Percentiles rank a stretch among this genome's conserved stretches.
phyloP scores from a whole-genome alignment of 2,329 filamentous ascomycete species.

The Coniochaeta sp. region DNA sequence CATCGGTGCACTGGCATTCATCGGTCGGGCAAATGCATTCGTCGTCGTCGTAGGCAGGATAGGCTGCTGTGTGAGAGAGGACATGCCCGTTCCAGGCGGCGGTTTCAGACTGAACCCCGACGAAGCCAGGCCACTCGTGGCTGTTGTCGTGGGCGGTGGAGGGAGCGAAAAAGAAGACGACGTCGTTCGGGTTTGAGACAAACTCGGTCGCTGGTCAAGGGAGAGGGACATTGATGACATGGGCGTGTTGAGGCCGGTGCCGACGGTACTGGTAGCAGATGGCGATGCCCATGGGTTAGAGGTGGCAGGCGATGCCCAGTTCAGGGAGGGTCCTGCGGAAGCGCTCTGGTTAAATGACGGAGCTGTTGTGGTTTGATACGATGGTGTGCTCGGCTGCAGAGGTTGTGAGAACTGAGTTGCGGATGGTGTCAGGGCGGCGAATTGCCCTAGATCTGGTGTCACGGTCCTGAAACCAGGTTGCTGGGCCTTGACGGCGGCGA shows the following conservation, averaged over 20 bases:
- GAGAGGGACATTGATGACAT: slow-evolving; percentile 38
- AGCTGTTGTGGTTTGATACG: slow-evolving; percentile 10
- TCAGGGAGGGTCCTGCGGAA: slow-evolving; percentile 30
- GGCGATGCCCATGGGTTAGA: slow-evolving; percentile 42
- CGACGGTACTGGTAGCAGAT: slow-evolving; percentile 23
- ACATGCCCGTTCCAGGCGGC: slow-evolving; percentile 26
- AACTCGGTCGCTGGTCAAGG: slow-evolving; percentile 33
- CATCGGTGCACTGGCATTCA: slow-evolving; percentile 3
- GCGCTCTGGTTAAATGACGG: slow-evolving; percentile 8
- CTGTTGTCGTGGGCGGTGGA: slow-evolving; percentile 37
- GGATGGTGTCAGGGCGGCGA: slow-evolving; percentile 49
- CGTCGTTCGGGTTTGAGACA: slow-evolving; percentile 27
- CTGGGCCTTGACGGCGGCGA: slow-evolving; percentile 27
- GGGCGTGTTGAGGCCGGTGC: slow-evolving; percentile 30
- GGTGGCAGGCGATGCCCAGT: slow-evolving; percentile 39
- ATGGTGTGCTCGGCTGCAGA: slow-evolving; percentile 34
- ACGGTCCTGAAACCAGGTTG: slow-evolving; percentile 45
- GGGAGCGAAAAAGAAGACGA: slow-evolving; percentile 57
- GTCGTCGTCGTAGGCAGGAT: slow-evolving; percentile 5
- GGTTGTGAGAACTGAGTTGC: slow-evolving; percentile 58
- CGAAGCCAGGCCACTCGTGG: slow-evolving; percentile 9
- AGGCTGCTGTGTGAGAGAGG: background rate
- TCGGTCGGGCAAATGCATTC: slow-evolving; percentile 19
- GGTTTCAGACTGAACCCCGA: slow-evolving; percentile 41
- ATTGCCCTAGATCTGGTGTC: slow-evolving; percentile 49